Evolutionary conservation across 352 stramenopile species (phyloP), one percentile per base, ranked within the genome.

Genomic region (Pythium folliculosum): DNA sequence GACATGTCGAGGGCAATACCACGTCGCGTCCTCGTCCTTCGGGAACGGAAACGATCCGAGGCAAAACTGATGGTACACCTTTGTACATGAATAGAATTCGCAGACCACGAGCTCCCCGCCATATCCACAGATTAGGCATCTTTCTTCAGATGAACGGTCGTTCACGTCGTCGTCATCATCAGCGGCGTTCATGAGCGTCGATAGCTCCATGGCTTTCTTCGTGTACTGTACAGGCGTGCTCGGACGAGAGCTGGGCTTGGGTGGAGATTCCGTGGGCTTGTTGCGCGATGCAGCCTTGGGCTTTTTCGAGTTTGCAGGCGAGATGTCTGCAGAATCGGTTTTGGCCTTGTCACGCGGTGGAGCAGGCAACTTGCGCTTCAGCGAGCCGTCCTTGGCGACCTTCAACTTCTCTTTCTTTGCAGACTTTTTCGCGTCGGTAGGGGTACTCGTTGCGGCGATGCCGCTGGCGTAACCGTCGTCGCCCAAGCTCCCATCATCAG

Each of bases 21-120:
- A 96, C 32, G 77, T 81, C n/a, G 84, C 80, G 19, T 92, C 77
- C 67, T 94, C 86, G 58, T 94, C 80, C 37, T 89, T 89, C 25
- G 86, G 84, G 47, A 93, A 94, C 9, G 86, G 80, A 62, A 86
- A 94, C 25, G 79, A 77, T 0, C 86, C 86, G 23, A 96, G 67
- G 70, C 88, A 96, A 69, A 93, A 92, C 66, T 93, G 86, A 60
- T 96, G 88, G 54, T 94, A 96, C 21, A 96, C 88, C 70, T 96
- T 96, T 13, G 84, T 88, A 60, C 88, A 96, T 0, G 70, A 77
- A 43, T 72, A 73, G 57, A 94, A 94, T 63, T 96, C 88, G 65
- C 88, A 96, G 14, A 96, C 80, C 23, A 94, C 84, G 5, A 96
- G 57, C 48, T 96, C 88, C 35, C 88, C 88, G 25, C 84, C 86